Percentiles rank a stretch among this genome's conserved stretches.
Conservation (phyloP, 257 asterid species). For the Nicotiana benthamiana region DNA sequence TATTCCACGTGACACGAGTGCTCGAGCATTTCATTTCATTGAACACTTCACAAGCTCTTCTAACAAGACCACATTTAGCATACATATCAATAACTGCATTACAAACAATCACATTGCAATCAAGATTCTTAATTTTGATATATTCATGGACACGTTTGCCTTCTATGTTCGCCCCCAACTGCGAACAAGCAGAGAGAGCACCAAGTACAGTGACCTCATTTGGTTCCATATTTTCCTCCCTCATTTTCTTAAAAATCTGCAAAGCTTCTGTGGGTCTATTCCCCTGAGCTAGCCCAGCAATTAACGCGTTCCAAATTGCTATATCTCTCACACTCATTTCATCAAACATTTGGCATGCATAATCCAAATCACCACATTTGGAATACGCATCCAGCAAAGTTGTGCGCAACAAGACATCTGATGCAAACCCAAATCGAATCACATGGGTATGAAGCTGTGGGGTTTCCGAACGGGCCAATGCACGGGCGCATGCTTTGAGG, state of each 20-base stretch:
- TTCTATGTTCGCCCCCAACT: slow-evolving; percentile 65
- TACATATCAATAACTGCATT: slow-evolving; percentile 86
- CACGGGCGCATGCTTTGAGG: slow-evolving; percentile 90
- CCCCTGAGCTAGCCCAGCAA: slow-evolving; percentile 90
- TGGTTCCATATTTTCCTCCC: slow-evolving; percentile 30
- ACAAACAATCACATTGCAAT: slow-evolving; percentile 59
- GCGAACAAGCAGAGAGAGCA: slow-evolving; percentile 78
- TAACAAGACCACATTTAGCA: slow-evolving; percentile 71
- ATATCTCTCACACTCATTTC: slow-evolving; percentile 68
- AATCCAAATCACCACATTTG: slow-evolving; percentile 50
- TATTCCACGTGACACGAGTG: slow-evolving; percentile 71
- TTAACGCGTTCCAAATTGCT: slow-evolving; percentile 87
- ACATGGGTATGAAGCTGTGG: slow-evolving; percentile 57
- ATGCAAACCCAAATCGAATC: slow-evolving; percentile 36
- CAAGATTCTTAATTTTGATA: slow-evolving; percentile 28
- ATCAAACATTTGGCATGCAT: slow-evolving; percentile 56
- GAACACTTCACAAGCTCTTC: slow-evolving; percentile 50
- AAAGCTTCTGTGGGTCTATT: slow-evolving; percentile 60
- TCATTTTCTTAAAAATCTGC: slow-evolving; percentile 47
- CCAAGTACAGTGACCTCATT: slow-evolving; percentile 86
- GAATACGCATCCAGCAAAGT: slow-evolving; percentile 71
- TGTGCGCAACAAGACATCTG: slow-evolving; percentile 64
- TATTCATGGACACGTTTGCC: slow-evolving; percentile 47
- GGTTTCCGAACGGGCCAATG: slow-evolving; percentile 43
- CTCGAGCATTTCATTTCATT: slow-evolving; percentile 42